Percentiles rank a stretch among this genome's conserved stretches.
Conservation (phyloP, 371 early-diverging fungal genomes). For the Chytridium lagenaria region DNA sequence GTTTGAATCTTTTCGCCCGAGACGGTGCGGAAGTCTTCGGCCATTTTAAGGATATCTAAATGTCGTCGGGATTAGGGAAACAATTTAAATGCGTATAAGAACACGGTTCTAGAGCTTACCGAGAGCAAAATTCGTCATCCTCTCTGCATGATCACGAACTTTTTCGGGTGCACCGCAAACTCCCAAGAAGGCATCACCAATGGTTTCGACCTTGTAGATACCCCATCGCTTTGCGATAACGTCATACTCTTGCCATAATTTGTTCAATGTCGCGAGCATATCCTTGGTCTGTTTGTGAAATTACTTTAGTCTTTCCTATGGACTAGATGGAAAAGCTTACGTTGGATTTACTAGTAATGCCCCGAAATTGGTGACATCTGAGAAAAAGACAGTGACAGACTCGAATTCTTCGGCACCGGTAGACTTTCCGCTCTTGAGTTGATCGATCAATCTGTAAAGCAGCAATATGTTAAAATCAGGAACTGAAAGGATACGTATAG, state of each 20-base stretch:
- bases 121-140: constrained; percentile 46
- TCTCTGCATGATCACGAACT: constrained; percentile 44
- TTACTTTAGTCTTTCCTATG: background rate
- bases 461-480: background rate
- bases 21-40: constrained; percentile 40
- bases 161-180: constrained; percentile 47
- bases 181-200: constrained; percentile 53
- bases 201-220: constrained; percentile 59
- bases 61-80: background rate
- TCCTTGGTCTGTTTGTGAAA: constrained; percentile 37
- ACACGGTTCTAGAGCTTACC: constrained; percentile 17
- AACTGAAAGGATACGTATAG: background rate
- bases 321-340: background rate
- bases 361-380: constrained; percentile 48
- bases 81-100: background rate
- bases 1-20: constrained; percentile 41
- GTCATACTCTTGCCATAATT: constrained; percentile 51
- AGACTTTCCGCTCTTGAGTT: constrained; percentile 45
- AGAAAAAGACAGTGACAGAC: constrained; percentile 51
- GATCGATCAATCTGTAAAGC: constrained; percentile 33
- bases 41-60: constrained; percentile 46
- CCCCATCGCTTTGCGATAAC: constrained; percentile 48
- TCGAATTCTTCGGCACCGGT: constrained; percentile 47
- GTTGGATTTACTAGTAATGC: constrained; percentile 25
- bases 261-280: constrained; percentile 46